phyloP scores from a whole-genome alignment of 805 yeast genomes.

The Ogataea siamensis region DNA sequence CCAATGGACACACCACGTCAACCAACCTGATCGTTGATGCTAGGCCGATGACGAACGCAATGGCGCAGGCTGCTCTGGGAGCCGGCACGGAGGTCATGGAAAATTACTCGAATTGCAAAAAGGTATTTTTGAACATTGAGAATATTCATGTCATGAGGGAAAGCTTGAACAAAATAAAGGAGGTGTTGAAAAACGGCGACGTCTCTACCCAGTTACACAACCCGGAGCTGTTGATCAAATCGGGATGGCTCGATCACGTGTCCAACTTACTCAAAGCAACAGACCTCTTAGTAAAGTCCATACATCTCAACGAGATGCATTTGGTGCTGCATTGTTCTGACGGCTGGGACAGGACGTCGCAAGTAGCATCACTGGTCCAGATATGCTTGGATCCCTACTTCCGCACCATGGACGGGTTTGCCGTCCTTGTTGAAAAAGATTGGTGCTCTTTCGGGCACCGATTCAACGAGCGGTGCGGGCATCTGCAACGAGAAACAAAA shows the following conservation, averaged over 20 bases:
- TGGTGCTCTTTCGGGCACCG: constrained; percentile 95
- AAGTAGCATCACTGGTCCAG: constrained; percentile 78
- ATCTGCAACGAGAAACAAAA: constrained; percentile 54
- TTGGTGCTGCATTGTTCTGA: constrained; percentile 91
- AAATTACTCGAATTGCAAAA: constrained; percentile 66
- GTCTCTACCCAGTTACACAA: constrained; percentile 45
- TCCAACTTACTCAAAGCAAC: constrained; percentile 69
- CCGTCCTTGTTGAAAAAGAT: constrained; percentile 83
- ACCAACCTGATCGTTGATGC: constrained; percentile 80
- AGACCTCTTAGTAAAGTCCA: constrained; percentile 74
- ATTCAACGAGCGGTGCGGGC: constrained; percentile 81
- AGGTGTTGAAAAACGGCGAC: constrained; percentile 68
- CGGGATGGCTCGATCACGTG: constrained; percentile 78
- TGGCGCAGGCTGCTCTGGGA: constrained; percentile 95
- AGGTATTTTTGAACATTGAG: constrained; percentile 85
- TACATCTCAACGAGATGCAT: constrained; percentile 79
- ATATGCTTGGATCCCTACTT: constrained; percentile 87
- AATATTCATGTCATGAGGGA: constrained; percentile 96
- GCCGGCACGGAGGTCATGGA: constrained; percentile 98
- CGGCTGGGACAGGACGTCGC: constrained; percentile 98
- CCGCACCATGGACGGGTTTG: constrained; percentile 85
- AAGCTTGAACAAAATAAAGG: constrained; percentile 60
- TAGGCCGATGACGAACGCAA: constrained; percentile 89
- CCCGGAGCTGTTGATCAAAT: constrained; percentile 55
- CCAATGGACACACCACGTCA: constrained; percentile 41